Evolutionary conservation across 192 early-diverging fungal genomes (phyloP).

Genomic region (Chytriomyces confervae): DNA sequence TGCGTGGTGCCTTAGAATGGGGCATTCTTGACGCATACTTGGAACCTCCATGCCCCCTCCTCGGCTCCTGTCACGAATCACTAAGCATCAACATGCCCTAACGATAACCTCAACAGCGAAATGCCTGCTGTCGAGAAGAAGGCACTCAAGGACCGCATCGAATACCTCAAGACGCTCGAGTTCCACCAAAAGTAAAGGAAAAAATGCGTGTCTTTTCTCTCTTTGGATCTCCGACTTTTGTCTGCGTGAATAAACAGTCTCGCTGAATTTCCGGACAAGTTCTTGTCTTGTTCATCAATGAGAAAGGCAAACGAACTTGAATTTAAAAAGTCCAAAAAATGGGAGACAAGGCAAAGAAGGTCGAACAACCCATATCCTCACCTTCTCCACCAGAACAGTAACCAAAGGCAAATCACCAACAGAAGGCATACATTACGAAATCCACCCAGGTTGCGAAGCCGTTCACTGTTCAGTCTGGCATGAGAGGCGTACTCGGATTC

Average conservation of each 20-base stretch:
- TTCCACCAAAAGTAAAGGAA: slow-evolving; percentile 49
- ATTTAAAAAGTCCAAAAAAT: background rate
- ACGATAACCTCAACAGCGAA: slow-evolving; percentile 27
- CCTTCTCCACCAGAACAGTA: too few relatives aligned
- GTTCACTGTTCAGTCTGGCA: slow-evolving; percentile 45
- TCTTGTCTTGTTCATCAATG: background rate
- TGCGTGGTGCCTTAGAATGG: too few relatives aligned
- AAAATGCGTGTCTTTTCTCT: background rate
- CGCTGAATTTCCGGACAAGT: background rate
- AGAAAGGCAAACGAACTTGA: background rate
- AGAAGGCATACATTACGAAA: background rate
- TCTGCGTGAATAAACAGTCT: background rate
- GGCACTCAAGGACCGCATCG: slow-evolving; percentile 44
- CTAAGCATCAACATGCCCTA: background rate
- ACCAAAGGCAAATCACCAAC: too few relatives aligned
- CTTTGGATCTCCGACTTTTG: background rate
- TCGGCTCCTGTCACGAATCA: background rate
- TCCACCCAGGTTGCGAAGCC: background rate
- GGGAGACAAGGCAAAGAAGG: slow-evolving; percentile 3
- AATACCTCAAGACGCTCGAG: slow-evolving; percentile 47
- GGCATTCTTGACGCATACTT: too few relatives aligned
- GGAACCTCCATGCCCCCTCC: background rate
- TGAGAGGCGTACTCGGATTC: slow-evolving; percentile 49
- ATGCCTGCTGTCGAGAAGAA: slow-evolving; percentile 51
- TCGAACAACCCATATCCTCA: background rate